Conservation (phyloP, 192 early-diverging fungal species). For the Coemansia sp. region DNA sequence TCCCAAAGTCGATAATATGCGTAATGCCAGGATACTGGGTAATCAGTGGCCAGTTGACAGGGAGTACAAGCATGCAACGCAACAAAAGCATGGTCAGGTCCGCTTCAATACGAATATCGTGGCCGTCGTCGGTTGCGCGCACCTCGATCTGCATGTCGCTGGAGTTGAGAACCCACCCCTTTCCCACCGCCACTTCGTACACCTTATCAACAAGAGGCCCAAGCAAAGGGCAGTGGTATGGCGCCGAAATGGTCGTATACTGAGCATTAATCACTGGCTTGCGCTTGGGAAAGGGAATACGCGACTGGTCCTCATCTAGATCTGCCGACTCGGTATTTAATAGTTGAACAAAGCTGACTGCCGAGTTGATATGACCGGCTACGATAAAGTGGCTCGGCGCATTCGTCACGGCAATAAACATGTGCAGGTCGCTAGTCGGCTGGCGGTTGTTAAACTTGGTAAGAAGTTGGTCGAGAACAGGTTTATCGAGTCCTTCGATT, state of each 20-base stretch:
- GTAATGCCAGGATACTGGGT: conserved; percentile 59
- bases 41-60: conserved; percentile 62
- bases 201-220: background rate
- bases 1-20: conserved; percentile 95
- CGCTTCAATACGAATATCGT: conserved; percentile 63
- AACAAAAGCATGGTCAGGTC: conserved; percentile 77
- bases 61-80: no score
- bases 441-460: no score
- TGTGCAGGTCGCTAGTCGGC: no score
- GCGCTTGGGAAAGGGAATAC: conserved; percentile 75
- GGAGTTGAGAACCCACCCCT: conserved; percentile 26
- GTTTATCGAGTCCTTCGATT: no score
- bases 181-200: conserved; percentile 9
- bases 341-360: no score
- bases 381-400: no score
- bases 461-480: no score
- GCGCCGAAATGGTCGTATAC: conserved; percentile 84
- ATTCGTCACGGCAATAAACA: no score
- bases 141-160: conserved; percentile 57
- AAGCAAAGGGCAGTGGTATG: conserved; percentile 61
- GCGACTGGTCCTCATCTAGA: conserved; percentile 58
- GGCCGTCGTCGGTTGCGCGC: conserved; percentile 77
- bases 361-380: no score
- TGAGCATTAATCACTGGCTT: conserved; percentile 76
- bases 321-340: conserved; percentile 14